Conservation (phyloP, 345 rosid species). For the Eucalyptus virginea region DNA sequence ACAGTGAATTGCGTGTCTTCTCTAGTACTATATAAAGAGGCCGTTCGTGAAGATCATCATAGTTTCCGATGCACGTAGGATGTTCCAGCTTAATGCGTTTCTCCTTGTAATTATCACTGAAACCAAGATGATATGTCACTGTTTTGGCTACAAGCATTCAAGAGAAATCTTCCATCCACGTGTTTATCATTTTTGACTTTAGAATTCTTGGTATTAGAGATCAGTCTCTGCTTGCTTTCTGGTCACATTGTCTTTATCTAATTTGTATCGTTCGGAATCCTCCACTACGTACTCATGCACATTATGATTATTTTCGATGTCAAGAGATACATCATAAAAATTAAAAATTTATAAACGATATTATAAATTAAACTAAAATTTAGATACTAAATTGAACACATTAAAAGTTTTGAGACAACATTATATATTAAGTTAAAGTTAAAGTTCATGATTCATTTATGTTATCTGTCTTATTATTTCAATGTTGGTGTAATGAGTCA, state of each 20-base stretch:
- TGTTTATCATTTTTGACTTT: neutral
- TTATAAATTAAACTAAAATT: no score
- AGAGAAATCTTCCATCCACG: neutral
- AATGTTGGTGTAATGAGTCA: neutral
- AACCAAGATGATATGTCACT: neutral
- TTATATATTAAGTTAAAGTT: accelerated
- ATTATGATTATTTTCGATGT: no score
- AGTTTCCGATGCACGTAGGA: neutral
- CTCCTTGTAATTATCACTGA: neutral
- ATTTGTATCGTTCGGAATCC: neutral
- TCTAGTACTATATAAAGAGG: neutral
- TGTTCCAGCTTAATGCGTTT: neutral
- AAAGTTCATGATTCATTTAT: no score
- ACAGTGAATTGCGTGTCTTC: neutral
- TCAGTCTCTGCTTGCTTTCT: neutral
- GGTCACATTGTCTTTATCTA: neutral
- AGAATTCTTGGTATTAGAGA: neutral
- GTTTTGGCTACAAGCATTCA: neutral
- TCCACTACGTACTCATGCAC: accelerated
- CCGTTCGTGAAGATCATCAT: neutral
- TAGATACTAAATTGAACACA: accelerated
- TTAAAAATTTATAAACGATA: no score
- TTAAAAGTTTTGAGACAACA: accelerated
- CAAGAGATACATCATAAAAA: neutral
- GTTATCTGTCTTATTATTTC: neutral